Base-by-base conservation (phyloP, 495 filamentous ascomycete species). In the Aspergillus wentii region DNA sequence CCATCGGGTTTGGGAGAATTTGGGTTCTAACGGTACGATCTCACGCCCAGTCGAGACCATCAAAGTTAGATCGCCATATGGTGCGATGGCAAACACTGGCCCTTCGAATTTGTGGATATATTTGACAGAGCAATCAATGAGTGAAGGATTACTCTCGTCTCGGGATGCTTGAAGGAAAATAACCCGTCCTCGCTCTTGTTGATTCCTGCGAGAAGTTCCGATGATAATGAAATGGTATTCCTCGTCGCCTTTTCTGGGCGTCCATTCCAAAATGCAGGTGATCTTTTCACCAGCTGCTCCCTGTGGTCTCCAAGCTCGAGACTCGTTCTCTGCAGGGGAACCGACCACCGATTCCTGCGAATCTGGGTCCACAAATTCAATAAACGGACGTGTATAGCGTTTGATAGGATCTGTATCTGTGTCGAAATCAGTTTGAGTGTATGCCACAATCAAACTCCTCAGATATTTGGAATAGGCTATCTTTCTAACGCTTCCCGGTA, bases 201-300 rank as follows among this genome's bases (percentile, higher is more conserved):
- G 51, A 4, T 53, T 46, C 5, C 46, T 44, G 18, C 64, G 51
- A 2, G 60, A 49, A 8, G 68, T 71, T 13, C 68, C 65, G 40
- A 76, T 53, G 19, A 68, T 59, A 17, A 76, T 50, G 35, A 72
- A 57, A 42, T 76, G 68, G 22, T 72, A 70, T 28, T 56, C 48
- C n/a, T 69, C 49, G 8, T 55, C 61, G 15, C 55, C 54, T 40
- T 53, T 57, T 28, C 47, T 49, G 18, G 67, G 69, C 6, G 55
- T 60, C 72, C 72, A 76, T 40, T 76, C 72, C 13, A 68, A 38
- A 8, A 75, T 68, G 35, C 68, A 73, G 19, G 63, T 66, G 33
- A 74, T 62, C 10, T 54, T 64, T 43, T 76, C 72, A 5, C 69
- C 70, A n/a, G 59, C 52, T 19, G 56, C 49, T 9, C 52, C 55